Base-by-base conservation (phyloP, 371 early-diverging fungal species). In the Rhizopus arrhizus region DNA sequence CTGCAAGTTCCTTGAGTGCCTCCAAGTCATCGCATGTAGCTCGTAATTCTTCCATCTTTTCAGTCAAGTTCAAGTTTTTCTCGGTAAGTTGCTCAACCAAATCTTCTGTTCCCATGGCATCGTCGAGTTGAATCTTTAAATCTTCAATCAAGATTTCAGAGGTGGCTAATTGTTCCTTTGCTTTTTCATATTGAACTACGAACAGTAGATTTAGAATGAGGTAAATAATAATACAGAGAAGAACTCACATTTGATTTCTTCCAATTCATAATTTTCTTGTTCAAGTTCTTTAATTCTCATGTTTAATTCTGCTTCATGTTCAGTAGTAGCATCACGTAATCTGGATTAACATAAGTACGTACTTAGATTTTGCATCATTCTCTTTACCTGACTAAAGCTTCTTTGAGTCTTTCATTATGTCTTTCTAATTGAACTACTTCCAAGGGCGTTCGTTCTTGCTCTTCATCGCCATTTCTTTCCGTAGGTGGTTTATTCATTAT, bases 321-420 rank as follows among this genome's bases (percentile, higher is more conserved):
- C 89, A 3, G 81, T 78, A 10, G 91, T 78, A 12, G 91, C 84
- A 66, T 97, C 96, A 45, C 95, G 89, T 48, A 94, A 77, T 61
- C 88, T 89, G 22, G 22, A 22, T 67, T 15, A 12, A 42, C 0
- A 28, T 12, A 11, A 46, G n/a, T 40, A 16, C 11, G 29, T 40
- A 6, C 5, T 13, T n/a, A 15, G n/a, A 22, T 22, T 22, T 22
- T 22, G 22, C 22, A 22, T 22, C 22, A 22, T 22, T 22, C 22
- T 22, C 22, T 22, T 40, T 84, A 84, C 79, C 82, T 82, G 53
- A 89, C 66, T 29, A 97, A 81, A 6, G 97, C 97, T 41, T 93
- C 93, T 64, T 89, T 91, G 54, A 95, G 79, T 32, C 95, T 82
- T 48, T 92, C 94, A 63, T 91, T 96, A 63, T 96, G 95, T 52